Conservation (phyloP, 73 alveolate genomes). For the Tetrahymena borealis region DNA sequence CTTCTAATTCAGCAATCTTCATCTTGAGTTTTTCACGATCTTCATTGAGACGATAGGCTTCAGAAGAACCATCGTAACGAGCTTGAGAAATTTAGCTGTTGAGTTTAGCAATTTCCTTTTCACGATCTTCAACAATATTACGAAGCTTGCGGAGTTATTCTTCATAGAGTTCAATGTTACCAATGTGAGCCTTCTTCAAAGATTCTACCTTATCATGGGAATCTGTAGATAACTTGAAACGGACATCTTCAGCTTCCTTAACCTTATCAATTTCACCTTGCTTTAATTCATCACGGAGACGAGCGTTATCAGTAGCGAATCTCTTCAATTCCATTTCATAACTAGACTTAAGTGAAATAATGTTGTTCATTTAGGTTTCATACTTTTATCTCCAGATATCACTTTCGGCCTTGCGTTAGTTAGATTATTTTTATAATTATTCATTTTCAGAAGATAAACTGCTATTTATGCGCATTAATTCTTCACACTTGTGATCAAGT, state of each 20-base stretch:
- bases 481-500: not conserved
- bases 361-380: not conserved
- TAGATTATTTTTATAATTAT: not conserved
- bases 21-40: not conserved
- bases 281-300: not conserved
- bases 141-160: constrained; percentile 3
- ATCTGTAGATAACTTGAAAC: not conserved
- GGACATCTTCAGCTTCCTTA: not conserved
- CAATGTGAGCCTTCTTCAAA: not conserved
- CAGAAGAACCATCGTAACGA: not conserved
- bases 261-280: not conserved
- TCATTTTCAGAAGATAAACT: not conserved
- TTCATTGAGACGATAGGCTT: not conserved
- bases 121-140: not conserved
- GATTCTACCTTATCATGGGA: not conserved
- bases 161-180: not conserved
- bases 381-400: not conserved
- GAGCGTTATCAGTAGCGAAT: not conserved
- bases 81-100: not conserved
- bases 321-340: not conserved
- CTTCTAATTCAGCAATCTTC: constrained; percentile 1
- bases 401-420: not conserved
- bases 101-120: not conserved
- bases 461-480: not conserved
- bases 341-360: not conserved